phyloP scores from a whole-genome alignment of 1,284 basidiomycete species.

The Naganishia albida region DNA sequence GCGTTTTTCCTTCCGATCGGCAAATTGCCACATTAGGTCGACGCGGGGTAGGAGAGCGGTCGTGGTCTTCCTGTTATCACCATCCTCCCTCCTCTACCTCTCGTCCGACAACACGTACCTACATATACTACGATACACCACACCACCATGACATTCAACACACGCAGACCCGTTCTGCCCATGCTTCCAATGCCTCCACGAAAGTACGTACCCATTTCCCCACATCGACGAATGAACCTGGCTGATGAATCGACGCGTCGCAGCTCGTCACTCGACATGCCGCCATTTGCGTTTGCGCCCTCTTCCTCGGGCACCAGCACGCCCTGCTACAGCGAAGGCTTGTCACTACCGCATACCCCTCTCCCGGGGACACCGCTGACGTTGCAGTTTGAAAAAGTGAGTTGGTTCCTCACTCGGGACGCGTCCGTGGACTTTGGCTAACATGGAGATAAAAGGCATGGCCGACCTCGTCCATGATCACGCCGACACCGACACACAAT shows the following conservation, averaged over 20 bases:
- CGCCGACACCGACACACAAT: conserved; percentile 40
- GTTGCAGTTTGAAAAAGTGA: conserved; percentile 35
- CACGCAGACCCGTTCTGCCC: conserved; percentile 39
- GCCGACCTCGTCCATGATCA: conserved; percentile 40
- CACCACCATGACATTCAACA: conserved; percentile 37
- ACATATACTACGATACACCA: not conserved
- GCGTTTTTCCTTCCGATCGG: too few relatives aligned
- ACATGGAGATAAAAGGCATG: conserved; percentile 27
- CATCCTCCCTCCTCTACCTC: too few relatives aligned
- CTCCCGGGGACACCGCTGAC: conserved; percentile 43
- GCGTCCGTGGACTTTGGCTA: not conserved
- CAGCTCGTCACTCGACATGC: conserved; percentile 20
- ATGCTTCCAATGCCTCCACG: conserved; percentile 34
- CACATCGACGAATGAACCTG: not conserved
- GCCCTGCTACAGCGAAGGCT: conserved; percentile 13
- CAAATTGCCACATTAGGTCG: too few relatives aligned
- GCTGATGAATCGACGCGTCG: not conserved
- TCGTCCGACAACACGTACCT: too few relatives aligned
- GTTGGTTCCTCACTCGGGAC: conserved; percentile 6
- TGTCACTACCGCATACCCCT: conserved; percentile 37
- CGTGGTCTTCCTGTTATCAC: too few relatives aligned
- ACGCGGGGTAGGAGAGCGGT: too few relatives aligned
- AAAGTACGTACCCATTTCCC: conserved; percentile 32
- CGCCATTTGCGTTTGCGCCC: conserved; percentile 18
- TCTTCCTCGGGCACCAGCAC: conserved; percentile 10